Percentiles rank a stretch among this genome's conserved stretches.
Evolutionary conservation across 257 asterid species (phyloP).

Genomic region (Cordia subcordata): DNA sequence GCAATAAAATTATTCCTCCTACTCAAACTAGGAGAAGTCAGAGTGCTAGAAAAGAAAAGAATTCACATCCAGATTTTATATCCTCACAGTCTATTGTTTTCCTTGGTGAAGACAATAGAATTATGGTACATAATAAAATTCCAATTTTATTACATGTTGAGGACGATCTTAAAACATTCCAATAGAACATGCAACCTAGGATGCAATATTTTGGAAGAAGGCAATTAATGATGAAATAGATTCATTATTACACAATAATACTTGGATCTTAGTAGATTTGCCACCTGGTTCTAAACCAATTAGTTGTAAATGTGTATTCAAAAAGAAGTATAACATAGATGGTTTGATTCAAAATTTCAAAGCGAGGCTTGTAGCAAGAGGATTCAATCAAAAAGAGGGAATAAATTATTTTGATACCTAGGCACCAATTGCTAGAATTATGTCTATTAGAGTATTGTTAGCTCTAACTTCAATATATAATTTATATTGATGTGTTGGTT

Average conservation of each 20-base stretch:
- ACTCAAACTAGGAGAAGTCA: slow-evolving; percentile 10
- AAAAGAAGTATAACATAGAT: neutral
- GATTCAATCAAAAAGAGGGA: neutral
- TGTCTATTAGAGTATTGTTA: neutral
- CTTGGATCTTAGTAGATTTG: neutral
- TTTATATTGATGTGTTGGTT: no score
- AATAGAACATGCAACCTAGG: neutral
- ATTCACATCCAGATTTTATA: neutral
- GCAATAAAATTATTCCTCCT: no score
- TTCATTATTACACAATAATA: neutral
- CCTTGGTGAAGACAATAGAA: neutral
- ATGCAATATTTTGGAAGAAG: neutral
- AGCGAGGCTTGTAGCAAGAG: neutral
- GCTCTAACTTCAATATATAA: no score
- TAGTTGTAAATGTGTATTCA: neutral
- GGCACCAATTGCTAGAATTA: neutral
- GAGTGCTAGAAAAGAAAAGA: neutral
- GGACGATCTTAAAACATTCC: neutral
- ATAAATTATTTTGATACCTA: neutral
- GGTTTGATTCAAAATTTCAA: neutral
- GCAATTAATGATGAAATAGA: slow-evolving; percentile 3
- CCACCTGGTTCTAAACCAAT: slow-evolving; percentile 4
- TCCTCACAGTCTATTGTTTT: neutral
- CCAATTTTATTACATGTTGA: neutral
- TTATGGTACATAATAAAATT: neutral